Evolutionary conservation across 2,329 filamentous ascomycete genomes (phyloP).

Genomic region (Nemania sp.): DNA sequence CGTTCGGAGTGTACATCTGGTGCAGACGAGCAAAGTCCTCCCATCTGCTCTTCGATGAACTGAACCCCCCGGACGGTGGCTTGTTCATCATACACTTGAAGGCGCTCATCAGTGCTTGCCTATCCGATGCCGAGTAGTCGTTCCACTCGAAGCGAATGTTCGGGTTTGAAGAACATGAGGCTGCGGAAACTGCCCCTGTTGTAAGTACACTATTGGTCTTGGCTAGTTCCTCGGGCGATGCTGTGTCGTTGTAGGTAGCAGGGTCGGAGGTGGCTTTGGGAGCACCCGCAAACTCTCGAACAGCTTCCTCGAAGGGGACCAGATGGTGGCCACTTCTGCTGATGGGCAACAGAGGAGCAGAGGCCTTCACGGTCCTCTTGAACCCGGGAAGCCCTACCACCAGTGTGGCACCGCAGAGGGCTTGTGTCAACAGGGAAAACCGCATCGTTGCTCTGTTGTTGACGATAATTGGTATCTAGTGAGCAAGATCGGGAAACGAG

Average conservation of each 20-base stretch:
- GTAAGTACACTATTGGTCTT: not conserved
- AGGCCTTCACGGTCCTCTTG: not conserved
- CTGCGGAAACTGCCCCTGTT: not conserved
- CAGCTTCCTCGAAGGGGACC: conserved; percentile 21
- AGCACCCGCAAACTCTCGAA: conserved; percentile 19
- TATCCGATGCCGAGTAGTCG: conserved; percentile 21
- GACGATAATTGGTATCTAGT: not conserved
- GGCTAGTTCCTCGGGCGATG: conserved; percentile 3
- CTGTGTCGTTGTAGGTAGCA: conserved; percentile 24
- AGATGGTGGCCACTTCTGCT: conserved; percentile 11
- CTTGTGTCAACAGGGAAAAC: conserved; percentile 22
- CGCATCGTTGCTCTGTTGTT: conserved; percentile 12
- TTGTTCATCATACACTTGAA: conserved; percentile 27
- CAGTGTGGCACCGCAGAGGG: conserved; percentile 26
- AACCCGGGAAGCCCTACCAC: conserved; percentile 21
- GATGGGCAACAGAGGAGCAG: conserved; percentile 21
- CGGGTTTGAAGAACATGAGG: conserved; percentile 24
- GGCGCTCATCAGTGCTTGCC: conserved; percentile 24
- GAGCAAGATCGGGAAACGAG: conserved; percentile 9
- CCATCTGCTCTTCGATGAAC: conserved; percentile 22
- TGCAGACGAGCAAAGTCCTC: conserved; percentile 28
- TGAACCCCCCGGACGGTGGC: conserved; percentile 19
- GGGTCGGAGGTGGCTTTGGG: conserved; percentile 26
- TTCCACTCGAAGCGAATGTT: conserved; percentile 29
- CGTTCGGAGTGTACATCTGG: conserved; percentile 24